Conservation (phyloP, 208 protist species). For the Leishmania tropica region DNA sequence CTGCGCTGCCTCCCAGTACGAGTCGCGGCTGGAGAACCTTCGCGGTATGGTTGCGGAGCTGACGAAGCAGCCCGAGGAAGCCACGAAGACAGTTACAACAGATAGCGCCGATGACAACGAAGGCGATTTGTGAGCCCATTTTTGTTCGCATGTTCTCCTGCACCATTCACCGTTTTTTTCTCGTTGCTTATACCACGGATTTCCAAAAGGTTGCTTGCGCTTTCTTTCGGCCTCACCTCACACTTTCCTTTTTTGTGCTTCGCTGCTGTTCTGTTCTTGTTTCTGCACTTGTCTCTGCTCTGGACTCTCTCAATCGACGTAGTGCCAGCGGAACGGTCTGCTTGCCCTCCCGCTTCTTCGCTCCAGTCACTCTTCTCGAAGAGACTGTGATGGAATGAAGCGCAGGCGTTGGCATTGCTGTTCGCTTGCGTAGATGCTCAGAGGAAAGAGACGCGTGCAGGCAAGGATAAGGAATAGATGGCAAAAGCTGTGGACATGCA, state of each 20-base stretch:
- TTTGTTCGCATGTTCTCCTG: neutral
- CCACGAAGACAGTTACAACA: neutral
- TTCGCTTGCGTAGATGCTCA: neutral
- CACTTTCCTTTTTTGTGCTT: neutral
- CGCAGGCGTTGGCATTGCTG: neutral
- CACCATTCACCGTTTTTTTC: neutral
- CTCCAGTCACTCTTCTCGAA: conserved; percentile 3
- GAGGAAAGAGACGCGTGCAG: neutral
- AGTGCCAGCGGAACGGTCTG: neutral
- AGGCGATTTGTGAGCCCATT: neutral
- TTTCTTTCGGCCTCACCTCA: neutral
- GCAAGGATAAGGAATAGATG: no score
- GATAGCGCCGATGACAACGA: neutral
- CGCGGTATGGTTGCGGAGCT: conserved; percentile 41
- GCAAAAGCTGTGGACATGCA: neutral
- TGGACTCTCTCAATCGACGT: neutral
- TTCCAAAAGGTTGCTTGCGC: neutral
- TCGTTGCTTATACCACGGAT: neutral
- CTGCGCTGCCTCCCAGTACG: conserved; percentile 59
- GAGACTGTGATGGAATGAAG: neutral
- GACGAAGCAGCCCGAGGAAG: conserved; percentile 16
- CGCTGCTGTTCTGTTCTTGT: neutral
- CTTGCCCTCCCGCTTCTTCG: neutral
- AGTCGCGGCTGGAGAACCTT: conserved; percentile 45
- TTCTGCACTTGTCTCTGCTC: neutral